A percentile compares a stretch with the other conserved stretches of the same genome.
These are phyloP conservation scores for Quercus suber DNA, from an alignment of 306 rosid species.

Conservation along the genomic window DNA sequence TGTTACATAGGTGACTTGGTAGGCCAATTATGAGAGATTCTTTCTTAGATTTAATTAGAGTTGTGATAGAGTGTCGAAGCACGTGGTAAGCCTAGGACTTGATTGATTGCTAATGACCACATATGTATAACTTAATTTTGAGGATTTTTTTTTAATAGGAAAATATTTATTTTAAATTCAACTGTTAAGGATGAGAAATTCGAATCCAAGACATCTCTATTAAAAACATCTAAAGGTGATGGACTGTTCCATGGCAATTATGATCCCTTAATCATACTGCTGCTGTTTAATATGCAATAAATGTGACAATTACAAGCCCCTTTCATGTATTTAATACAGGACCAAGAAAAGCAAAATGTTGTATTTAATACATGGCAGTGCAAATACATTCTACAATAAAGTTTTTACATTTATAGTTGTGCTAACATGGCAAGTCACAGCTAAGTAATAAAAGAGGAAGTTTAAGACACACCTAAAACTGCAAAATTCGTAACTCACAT, in stretches of 20 bases:
- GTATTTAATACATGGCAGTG: conserved; percentile 6
- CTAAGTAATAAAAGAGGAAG: conserved; percentile 15
- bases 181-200: no score
- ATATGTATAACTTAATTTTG: not conserved
- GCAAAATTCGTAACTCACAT: no score
- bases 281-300: not conserved
- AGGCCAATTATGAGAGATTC: no score
- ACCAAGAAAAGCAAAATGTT: not conserved
- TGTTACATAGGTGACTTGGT: no score
- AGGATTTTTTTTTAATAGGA: not conserved
- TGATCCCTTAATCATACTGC: conserved; percentile 12
- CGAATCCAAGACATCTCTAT: no score
- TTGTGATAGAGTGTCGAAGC: conserved; percentile 33
- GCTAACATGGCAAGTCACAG: conserved; percentile 10
- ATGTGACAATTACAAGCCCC: not conserved
- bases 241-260: not conserved
- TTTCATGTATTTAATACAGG: not conserved
- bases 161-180: no score
- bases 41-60: conserved; percentile 27
- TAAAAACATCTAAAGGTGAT: no score
- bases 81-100: conserved; percentile 31
- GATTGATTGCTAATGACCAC: conserved; percentile 26
- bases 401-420: conserved; percentile 13
- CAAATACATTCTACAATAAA: not conserved
- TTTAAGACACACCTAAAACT: conserved; percentile 1